Evolutionary conservation across 2,329 filamentous ascomycete species (phyloP), one percentile per base, ranked within the genome.

Genomic region (Cryphonectria parasitica): DNA sequence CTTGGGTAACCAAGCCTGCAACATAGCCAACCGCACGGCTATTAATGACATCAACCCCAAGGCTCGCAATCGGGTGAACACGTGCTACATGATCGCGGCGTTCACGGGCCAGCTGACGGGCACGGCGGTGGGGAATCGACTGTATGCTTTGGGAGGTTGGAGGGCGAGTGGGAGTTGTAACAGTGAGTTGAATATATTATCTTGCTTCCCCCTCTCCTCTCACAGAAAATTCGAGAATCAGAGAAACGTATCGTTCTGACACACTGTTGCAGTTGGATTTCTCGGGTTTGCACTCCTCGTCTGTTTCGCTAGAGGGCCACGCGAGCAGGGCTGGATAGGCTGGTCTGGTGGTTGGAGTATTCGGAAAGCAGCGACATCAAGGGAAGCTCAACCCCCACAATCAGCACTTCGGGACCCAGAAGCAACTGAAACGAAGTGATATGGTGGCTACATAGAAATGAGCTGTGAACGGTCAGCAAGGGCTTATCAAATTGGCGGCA

Each of bases 91-190:
- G 93, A 85, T 94, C 0, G 85, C 86, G 10, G 89, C 88, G 0
- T 95, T 95, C 76, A 89, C 87, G 39, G 93, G 93, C 0, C 93
- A 96, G 81, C 75, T 96, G 63, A 90, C 90, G 1, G 92, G 92
- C 11, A 76, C 74, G 3, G 73, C 75, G 22, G 74, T 75, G 10
- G 73, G 75, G 22, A 76, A 76, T 60, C 34, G 61, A 11, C 58
- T 75, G 15, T 75, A 76, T 61, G 75, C 75, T 25, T 11, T 80
- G 41, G 85, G 86, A 1, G 86, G 86, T 0, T 88, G 86, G 86
- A 79, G 77, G 10, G 83, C 80, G 72, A 87, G 84, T 68, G 83
- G 84, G 0, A 80, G 79, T 10, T 81, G 79, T 58, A 82, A 80
- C 36, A 79, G 80, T 81, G 70, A 75, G 79, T 78, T 58, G 17